Base-by-base conservation (phyloP, 805 yeast species). In the Sugiyamaella mastotermitis region DNA sequence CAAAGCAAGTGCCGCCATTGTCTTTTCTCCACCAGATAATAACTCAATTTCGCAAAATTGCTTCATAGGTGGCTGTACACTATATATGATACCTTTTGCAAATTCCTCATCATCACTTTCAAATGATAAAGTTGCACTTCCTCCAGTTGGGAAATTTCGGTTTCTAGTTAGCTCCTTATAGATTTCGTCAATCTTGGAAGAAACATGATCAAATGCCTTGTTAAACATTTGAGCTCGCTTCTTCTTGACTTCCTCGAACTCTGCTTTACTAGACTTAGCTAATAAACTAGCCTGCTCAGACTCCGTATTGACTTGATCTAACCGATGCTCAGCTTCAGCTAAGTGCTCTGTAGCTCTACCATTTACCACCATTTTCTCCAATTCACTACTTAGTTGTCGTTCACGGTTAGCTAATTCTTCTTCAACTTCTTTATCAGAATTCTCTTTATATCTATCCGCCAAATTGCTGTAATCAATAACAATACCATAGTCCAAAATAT, bases 21-120 rank as follows among this genome's bases (percentile, higher is more conserved):
- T 84, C 56, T 88, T 87, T 56, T 92, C 98, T 39, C 98, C 98
- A 38, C 98, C 98, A 1, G 96, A 86, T 16, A 92, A 68, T 40
- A 83, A 73, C 41, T 85, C 94, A 85, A 92, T 87, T 48, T 85
- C 95, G 48, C 90, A 72, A 58, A 87, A 92, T 49, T 96, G 69
- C 53, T 92, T 92, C 76, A 83, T 73, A 7, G 97, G 97, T 1
- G 97, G 97, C 82, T 87, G 87, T 0, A 95, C 96, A 58, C 86
- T 92, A 51, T 85, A 92, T 50, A 78, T 82, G 31, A 87, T 71
- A 2, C 97, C 98, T 0, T 78, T 75, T 22, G 73, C 59, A 52
- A 80, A 92, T 3, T 97, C 97, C 49, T 84, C 95, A 44, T 85
- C 95, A 43, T 81, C 92, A 51, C 86, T 88, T 50, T 86, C 95